Base-by-base conservation (phyloP, 805 yeast species). In the Nakazawaea molendinolei region DNA sequence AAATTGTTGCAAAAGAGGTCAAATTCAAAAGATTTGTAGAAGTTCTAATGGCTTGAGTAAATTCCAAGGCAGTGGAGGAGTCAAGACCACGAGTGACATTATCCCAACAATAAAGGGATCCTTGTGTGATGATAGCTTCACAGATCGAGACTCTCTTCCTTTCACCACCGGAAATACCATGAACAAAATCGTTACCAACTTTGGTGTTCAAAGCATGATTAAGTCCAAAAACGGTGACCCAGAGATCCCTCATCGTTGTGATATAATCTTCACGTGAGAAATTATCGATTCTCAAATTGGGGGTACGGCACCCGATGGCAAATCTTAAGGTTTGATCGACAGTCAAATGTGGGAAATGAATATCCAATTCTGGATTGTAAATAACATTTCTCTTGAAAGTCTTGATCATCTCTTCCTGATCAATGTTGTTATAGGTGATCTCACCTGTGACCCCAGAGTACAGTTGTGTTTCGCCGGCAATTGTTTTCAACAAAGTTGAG, bases 111-210 rank as follows among this genome's bases (percentile, higher is more conserved):
- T 65, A 75, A 16, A 76, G 61, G 5, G 73, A 60, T 7, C 72
- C 77, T 36, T 71, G 63, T 49, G 70, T 61, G 22, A 71, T 65
- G 47, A 72, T 65, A 3, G 74, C 81, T 55, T 78, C 85, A 3
- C 79, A 84, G 46, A 78, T 69, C 4, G 83, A 75, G 17, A 77
- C 83, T 61, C 85, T 73, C 58, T 78, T 78, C 47, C 85, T 61
- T 59, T 78, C 82, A 58, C 85, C 85, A 50, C 85, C 85, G 23
- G 83, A 76, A 31, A 78, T 74, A 56, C 85, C 85, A 55, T 82
- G 34, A 73, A 69, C 37, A 71, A 42, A 17, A 75, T 63, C 33
- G 78, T 78, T 45, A 70, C 67, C 15, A 73, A 63, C 47, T 71
- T 69, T 31, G 16, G 35, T 27, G 23, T 23, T 17, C 8, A 27